A percentile compares a stretch with the other conserved stretches of the same genome.
These are phyloP conservation scores for Epithemia pelagica DNA, from an alignment of 108 stramenopile genomes.

Conservation along the genomic window DNA sequence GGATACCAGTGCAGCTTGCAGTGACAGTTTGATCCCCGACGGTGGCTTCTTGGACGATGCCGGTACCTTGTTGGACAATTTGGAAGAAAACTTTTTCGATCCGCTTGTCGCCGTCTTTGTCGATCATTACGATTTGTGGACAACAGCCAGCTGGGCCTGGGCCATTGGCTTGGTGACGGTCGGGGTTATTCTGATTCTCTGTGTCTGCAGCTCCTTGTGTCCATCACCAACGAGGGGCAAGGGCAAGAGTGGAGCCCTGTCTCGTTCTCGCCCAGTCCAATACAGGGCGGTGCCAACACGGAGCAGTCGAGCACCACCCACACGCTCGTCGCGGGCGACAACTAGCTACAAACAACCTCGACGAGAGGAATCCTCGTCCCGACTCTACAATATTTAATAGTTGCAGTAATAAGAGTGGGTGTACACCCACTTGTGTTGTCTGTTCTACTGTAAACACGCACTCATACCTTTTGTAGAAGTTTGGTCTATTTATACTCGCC, in stretches of 20 bases:
- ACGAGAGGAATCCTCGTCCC: not conserved
- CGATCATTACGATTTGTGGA: conserved; percentile 82
- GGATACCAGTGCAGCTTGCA: conserved; percentile 73
- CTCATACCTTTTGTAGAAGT: too few species aligned
- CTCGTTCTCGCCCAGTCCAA: not conserved
- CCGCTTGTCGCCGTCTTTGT: conserved; percentile 79
- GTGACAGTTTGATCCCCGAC: conserved; percentile 59
- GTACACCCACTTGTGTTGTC: too few species aligned
- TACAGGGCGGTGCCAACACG: not conserved
- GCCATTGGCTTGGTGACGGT: conserved; percentile 69
- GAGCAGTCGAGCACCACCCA: not conserved
- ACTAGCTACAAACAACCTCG: not conserved
- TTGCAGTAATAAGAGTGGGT: too few species aligned
- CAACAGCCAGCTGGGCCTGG: conserved; percentile 76
- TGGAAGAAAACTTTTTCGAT: conserved; percentile 78
- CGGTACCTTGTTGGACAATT: conserved; percentile 48
- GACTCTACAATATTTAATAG: not conserved
- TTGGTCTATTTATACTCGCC: too few species aligned
- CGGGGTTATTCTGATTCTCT: conserved; percentile 69
- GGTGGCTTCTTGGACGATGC: conserved; percentile 65
- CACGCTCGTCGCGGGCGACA: not conserved
- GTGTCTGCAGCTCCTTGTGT: conserved; percentile 39
- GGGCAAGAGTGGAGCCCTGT: not conserved
- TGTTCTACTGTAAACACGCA: too few species aligned
- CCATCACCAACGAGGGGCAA: not conserved